Base-by-base conservation (phyloP, 2,329 filamentous ascomycete genomes). In the Elsinoe fawcettii region DNA sequence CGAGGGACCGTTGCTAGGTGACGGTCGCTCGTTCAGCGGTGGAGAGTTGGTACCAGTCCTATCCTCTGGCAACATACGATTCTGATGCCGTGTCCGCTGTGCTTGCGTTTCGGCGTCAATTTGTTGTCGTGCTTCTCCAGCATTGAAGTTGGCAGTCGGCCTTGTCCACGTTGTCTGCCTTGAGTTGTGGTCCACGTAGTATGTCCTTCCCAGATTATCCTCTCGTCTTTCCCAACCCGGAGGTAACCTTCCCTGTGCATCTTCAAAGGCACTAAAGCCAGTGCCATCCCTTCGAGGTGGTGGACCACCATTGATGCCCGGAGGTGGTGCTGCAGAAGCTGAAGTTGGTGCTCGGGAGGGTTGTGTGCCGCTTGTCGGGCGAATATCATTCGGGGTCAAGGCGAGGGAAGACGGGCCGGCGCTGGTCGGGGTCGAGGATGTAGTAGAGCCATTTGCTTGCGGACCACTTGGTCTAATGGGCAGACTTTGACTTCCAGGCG, bases 161-260 rank as follows among this genome's bases (percentile, higher is more conserved):
- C 93, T 80, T 65, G 88, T 92, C 93, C 93, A 99, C 65, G 92
- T 97, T 0, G 93, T 99, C 57, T 93, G 92, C 66, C 93, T 81
- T 5, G 91, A 96, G 71, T 97, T 97, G 71, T 97, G 93, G 68
- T 99, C 93, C 55, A 99, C 93, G 70, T 97, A 99, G 70, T 99
- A 99, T 20, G 92, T 97, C 66, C 93, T 83, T 55, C 93, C 92
- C 43, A 97, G 74, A 65, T 96, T 93, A 70, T 99, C 93, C 71
- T 97, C 92, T 58, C 93, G 84, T 57, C 93, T 85, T 74, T 99
- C 93, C 92, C 93, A 99, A 32, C 93, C 93, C 53, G 88, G 85
- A 32, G 93, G 93, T 56, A 99, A 74, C 64, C 92, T 85, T 58
- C 93, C 93, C 68, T 96, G 91, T n/a, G 85, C 84, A 73, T 99